Conservation (phyloP, 2,329 filamentous ascomycete species). For the Talaromyces islandicus region DNA sequence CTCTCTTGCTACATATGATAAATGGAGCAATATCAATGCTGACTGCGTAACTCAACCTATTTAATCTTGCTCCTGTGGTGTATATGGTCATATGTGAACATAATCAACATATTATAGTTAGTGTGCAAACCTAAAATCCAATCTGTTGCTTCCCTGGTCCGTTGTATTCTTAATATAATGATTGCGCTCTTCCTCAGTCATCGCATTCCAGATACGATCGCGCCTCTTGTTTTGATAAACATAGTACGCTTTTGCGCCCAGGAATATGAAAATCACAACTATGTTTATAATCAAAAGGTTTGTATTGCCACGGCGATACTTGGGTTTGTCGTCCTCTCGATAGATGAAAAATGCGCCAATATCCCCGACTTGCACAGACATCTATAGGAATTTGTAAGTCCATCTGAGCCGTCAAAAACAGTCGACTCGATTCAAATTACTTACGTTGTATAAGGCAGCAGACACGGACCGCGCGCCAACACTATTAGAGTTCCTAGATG, state of each 20-base stretch:
- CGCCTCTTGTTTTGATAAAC: constrained; percentile 3
- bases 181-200: constrained; percentile 5
- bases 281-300: constrained; percentile 50
- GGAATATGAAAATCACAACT: constrained; percentile 45
- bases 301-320: constrained; percentile 54
- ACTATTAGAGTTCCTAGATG: constrained; percentile 37
- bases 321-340: constrained; percentile 49
- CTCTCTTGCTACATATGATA: too few species aligned
- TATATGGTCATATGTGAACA: background rate
- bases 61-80: background rate
- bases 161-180: constrained; percentile 6
- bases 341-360: constrained; percentile 36
- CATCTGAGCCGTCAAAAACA: background rate
- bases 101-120: background rate
- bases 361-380: constrained; percentile 7
- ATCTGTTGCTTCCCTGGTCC: constrained; percentile 7
- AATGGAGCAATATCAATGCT: too few species aligned
- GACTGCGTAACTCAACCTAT: background rate
- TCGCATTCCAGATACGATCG: constrained; percentile 3
- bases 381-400: background rate
- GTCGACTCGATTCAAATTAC: background rate
- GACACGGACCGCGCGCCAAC: constrained; percentile 39
- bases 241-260: constrained; percentile 39
- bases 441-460: constrained; percentile 42
- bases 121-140: constrained; percentile 12